Base-by-base conservation (phyloP, 331 rosid genomes). In the Spiraea crenata region DNA sequence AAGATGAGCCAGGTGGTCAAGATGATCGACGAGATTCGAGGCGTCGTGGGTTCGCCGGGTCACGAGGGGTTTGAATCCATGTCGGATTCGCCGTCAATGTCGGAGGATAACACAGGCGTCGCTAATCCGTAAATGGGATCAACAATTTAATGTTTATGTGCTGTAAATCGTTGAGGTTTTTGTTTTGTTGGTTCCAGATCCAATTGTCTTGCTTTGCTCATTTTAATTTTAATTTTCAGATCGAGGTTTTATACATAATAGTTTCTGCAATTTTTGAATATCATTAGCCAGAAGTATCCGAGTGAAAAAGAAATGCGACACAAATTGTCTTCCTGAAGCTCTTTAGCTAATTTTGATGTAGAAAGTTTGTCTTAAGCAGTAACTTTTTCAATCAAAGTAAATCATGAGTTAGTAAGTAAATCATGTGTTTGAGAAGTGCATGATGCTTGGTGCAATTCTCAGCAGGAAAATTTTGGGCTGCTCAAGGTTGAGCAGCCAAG, bases 1-100 rank as follows among this genome's bases (percentile, higher is more conserved):
- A 83, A 4, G 57, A 86, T 90, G 91, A 75, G 82, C 93, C 95
- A 90, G 48, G 98, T 90, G 65, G 86, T 85, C 19, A 90, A 81
- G 80, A 83, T 86, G 91, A 88, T 92, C 1, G 90, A 92, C 47
- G 96, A 92, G 71, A 81, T 92, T 12, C 90, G 87, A 11, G 90
- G 92, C 54, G 76, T 75, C 49, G 83, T 83, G 49, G 82, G 57
- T 58, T 82, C 85, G 1, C 84, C 85, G 48, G 10, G 75, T 63
- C 84, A 75, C 47, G 95, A 85, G 55, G 75, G 77, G 35, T 38
- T 78, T 76, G 92, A 84, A 40, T 85, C 90, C 42, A 83, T 71
- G 59, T 72, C 90, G 0, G 87, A 82, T 34, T 90, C 91, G 10
- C 86, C 86, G 19, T 81, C 89, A 3, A 46, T 80, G 71, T 85